Conservation (phyloP, 2,329 filamentous ascomycete genomes). For the Canariomyces notabilis region DNA sequence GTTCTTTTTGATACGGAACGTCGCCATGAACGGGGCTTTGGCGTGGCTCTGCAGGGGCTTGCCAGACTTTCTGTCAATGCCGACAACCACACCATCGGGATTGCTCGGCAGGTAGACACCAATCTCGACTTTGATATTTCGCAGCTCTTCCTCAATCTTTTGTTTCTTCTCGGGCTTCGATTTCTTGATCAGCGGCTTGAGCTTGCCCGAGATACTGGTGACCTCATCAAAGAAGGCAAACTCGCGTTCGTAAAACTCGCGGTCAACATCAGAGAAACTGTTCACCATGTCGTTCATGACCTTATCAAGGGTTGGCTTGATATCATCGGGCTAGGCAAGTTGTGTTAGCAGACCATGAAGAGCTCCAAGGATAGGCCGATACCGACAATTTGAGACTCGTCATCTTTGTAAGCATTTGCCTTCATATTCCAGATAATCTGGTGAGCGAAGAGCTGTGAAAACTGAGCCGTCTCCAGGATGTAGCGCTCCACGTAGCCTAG, state of each 20-base stretch:
- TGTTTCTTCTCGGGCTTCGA: slow-evolving; percentile 96
- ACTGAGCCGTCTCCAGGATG: slow-evolving; percentile 92
- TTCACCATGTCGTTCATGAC: slow-evolving; percentile 80
- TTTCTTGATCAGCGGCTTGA: slow-evolving; percentile 87
- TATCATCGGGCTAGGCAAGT: slow-evolving; percentile 64
- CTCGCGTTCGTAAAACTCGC: slow-evolving; percentile 85
- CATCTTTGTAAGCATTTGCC: slow-evolving; percentile 96
- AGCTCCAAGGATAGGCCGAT: slow-evolving; percentile 11
- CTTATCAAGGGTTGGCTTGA: slow-evolving; percentile 88
- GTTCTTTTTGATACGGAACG: slow-evolving; percentile 90
- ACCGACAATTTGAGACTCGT: slow-evolving; percentile 76
- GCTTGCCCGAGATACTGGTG: slow-evolving; percentile 88
- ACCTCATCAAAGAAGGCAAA: slow-evolving; percentile 99
- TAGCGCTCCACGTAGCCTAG: slow-evolving; percentile 95
- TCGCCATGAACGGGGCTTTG: slow-evolving; percentile 98
- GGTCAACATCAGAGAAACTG: slow-evolving; percentile 75
- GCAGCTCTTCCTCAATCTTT: slow-evolving; percentile 97
- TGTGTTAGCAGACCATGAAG: slow-evolving; percentile 5
- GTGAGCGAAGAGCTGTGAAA: slow-evolving; percentile 97
- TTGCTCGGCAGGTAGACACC: slow-evolving; percentile 97
- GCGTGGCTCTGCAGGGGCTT: slow-evolving; percentile 97
- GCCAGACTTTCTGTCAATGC: slow-evolving; percentile 95
- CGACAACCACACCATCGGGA: slow-evolving; percentile 92
- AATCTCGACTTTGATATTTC: slow-evolving; percentile 94
- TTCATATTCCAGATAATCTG: slow-evolving; percentile 99